Evolutionary conservation across 179 eudicot species (phyloP), one percentile per base, ranked within the genome.

Genomic region (Heliamphora pulchella): DNA sequence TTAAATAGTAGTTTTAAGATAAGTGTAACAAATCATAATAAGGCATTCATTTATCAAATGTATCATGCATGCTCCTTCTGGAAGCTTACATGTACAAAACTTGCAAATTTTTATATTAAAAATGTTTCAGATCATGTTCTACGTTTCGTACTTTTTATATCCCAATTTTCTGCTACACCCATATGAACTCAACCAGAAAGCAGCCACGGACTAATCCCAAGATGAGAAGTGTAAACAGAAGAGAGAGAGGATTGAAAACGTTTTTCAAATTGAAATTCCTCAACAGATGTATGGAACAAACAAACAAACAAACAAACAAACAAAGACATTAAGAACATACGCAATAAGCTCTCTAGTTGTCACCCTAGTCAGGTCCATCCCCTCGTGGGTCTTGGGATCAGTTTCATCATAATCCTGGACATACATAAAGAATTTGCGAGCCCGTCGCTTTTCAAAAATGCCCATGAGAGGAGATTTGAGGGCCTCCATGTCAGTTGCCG

Each of bases 401-500:
- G 22, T 91, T 86, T 89, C 94, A 77, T 87, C 71, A 77, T 88
- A 92, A 75, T 92, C 87, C 81, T 92, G 97, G 73, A 92, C 94
- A 81, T 82, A 92, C 8, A 88, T 88, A 74, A 92, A 91, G 87
- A 92, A 92, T 73, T 91, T 92, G 50, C 94, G 87, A 86, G 92
- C 92, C 75, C 94, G 97, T 2, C 97, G 90, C 84, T 92, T 92
- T 63, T 92, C 97, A 83, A 92, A 91, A 46, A 92, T 85, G 18
- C 97, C 97, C 97, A 92, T 90, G 20, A 92, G 90, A 55, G 94
- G 97, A 59, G 97, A 91, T 85, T 88, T 92, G 59, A 92, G 86
- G 61, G 97, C 97, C 82, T 92, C 97, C 91, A 92, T 89, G 86
- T 92, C 97, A 77, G 91, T 92, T 39, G 97, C 94, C 15, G 97